A percentile compares a stretch with the other conserved stretches of the same genome.
These are phyloP conservation scores for Syncephalastrum monosporum DNA, from an alignment of 371 early-diverging fungal species.

Conservation along the genomic window DNA sequence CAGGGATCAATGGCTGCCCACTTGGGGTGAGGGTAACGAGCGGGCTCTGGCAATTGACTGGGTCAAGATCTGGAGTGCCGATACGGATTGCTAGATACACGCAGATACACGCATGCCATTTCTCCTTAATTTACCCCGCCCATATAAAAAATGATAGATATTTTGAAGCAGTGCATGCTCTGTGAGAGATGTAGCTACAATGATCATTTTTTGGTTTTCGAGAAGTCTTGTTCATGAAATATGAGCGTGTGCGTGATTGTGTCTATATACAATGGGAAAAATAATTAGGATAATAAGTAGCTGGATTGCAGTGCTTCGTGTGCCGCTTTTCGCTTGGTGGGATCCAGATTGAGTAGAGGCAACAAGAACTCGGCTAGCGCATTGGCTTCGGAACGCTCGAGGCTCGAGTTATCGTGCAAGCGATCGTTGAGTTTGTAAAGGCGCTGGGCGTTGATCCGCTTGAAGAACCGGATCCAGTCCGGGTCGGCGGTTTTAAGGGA, in stretches of 20 bases:
- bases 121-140: not conserved
- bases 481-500: too few species aligned
- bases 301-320: slow-evolving; percentile 50
- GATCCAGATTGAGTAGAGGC: slow-evolving; percentile 79
- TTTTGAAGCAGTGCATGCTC: too few species aligned
- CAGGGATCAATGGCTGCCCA: slow-evolving; percentile 51
- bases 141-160: too few species aligned
- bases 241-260: too few species aligned
- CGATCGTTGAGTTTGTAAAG: slow-evolving; percentile 82
- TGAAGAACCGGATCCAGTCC: slow-evolving; percentile 72
- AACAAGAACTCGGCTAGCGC: slow-evolving; percentile 56
- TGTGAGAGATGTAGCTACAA: too few species aligned
- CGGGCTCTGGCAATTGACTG: slow-evolving; percentile 62
- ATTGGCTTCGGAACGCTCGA: slow-evolving; percentile 57
- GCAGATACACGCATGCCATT: slow-evolving; percentile 1
- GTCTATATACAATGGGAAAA: too few species aligned
- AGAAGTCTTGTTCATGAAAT: too few species aligned
- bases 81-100: slow-evolving; percentile 19
- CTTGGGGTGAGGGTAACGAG: slow-evolving; percentile 52
- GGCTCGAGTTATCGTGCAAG: slow-evolving; percentile 78
- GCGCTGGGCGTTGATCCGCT: slow-evolving; percentile 83
- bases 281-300: too few species aligned
- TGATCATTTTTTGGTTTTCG: too few species aligned
- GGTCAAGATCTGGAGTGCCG: slow-evolving; percentile 49
- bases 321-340: slow-evolving; percentile 58